Evolutionary conservation across 208 protist genomes (phyloP), one percentile per base, ranked within the genome.

Genomic region (Leishmania amazonensis): DNA sequence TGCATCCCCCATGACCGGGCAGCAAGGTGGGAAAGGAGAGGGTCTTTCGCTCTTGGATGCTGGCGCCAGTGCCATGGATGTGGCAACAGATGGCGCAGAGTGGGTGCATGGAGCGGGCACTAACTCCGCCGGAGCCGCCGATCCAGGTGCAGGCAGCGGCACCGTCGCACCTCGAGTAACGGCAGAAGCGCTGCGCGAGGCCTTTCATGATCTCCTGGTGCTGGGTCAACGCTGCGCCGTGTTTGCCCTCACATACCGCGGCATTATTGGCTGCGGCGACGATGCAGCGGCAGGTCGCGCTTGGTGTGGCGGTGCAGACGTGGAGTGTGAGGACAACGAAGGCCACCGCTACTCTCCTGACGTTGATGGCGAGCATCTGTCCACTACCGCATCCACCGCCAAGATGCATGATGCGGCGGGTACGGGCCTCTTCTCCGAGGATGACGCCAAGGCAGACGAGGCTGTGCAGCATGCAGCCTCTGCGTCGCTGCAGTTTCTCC

Each of bases 401-500:
- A 15, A 45, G 70, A 74, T 45, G 70, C 28, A 74, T 51, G 70
- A 74, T 74, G 38, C 13, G n/a, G 45, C 45, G 28, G 76, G 60
- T 2, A 35, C 45, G 28, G 60, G 47, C n/a, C 62, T 58, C 51
- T 76, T n/a, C 17, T 75, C 73, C 31, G 73, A 76, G 58, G 76
- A 72, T 7, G 75, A 62, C 45, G 47, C 28, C n/a, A 51, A 21
- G 24, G 58, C n/a, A 6, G 21, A 9, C 31, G 75, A 64, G 31
- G 77, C 73, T 6, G 81, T 84, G 68, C 77, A 88, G 53, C 81
- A 88, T 68, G 87, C 87, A 28, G 88, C 88, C 28, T 79, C 81
- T 6, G 78, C 84, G 8, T 31, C 90, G 19, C 65, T 94, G 35
- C 91, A 94, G 81, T 85, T 91, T 60, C 47, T 95, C 57, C 51